A percentile compares a stretch with the other conserved stretches of the same genome.
Evolutionary conservation across 2,329 filamentous ascomycete species (phyloP).

Genomic region (Pseudopyricularia cyperi): DNA sequence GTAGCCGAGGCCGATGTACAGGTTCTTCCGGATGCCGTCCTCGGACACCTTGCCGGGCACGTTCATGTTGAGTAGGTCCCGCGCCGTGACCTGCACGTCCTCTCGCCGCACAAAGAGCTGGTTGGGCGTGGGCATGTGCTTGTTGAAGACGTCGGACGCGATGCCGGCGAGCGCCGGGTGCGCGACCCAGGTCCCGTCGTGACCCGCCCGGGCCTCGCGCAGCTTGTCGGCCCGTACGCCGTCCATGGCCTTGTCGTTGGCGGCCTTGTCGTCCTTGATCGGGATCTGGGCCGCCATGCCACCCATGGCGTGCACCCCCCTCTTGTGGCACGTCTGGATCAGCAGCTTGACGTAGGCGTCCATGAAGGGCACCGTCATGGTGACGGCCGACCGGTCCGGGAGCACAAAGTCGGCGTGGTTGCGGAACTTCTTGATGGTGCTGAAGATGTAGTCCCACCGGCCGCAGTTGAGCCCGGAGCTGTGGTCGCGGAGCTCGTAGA

Average conservation of each 20-base stretch:
- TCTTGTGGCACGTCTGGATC: constrained; percentile 94
- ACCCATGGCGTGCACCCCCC: constrained; percentile 97
- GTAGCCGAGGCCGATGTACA: constrained; percentile 91
- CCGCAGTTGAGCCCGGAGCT: constrained; percentile 95
- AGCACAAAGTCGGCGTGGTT: constrained; percentile 87
- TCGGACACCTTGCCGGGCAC: constrained; percentile 87
- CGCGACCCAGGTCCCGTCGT: constrained; percentile 95
- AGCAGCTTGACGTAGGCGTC: constrained; percentile 91
- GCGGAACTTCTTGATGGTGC: constrained; percentile 98
- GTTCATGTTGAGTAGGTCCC: constrained; percentile 96
- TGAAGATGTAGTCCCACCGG: constrained; percentile 99
- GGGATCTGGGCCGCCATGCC: constrained; percentile 99
- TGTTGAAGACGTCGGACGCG: constrained; percentile 88
- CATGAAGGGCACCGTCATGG: constrained; percentile 99
- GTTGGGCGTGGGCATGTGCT: constrained; percentile 97
- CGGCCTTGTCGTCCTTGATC: constrained; percentile 84
- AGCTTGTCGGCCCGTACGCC: constrained; percentile 90
- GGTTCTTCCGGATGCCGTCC: constrained; percentile 91
- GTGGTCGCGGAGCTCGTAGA: constrained; percentile 96
- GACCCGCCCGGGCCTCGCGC: constrained; percentile 84
- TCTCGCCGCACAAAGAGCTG: constrained; percentile 85
- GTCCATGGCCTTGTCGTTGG: constrained; percentile 91
- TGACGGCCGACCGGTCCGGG: constrained; percentile 79
- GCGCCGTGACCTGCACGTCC: constrained; percentile 73
- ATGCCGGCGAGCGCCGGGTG: constrained; percentile 86